phyloP scores from a whole-genome alignment of 2,329 filamentous ascomycete genomes.

The Chrysoporthe austroafricana region DNA sequence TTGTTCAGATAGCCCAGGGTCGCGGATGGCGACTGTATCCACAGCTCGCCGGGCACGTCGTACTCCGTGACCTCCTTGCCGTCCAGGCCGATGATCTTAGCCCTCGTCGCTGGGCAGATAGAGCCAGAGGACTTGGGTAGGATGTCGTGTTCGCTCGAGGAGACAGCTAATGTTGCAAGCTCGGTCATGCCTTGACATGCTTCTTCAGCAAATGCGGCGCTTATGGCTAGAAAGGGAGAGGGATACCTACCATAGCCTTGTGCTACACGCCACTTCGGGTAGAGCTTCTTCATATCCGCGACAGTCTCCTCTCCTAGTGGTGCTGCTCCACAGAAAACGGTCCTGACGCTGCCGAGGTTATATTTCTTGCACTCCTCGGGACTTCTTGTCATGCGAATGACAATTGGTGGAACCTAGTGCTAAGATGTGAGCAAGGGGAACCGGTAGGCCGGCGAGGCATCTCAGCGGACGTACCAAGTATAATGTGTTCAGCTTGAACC shows the following conservation, averaged over 20 bases:
- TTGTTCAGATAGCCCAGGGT: slow-evolving; percentile 88
- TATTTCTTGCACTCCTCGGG: slow-evolving; percentile 64
- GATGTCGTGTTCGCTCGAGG: slow-evolving; percentile 65
- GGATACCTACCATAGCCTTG: slow-evolving; percentile 70
- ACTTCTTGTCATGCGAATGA: slow-evolving; percentile 75
- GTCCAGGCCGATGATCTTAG: slow-evolving; percentile 68
- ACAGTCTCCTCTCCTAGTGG: slow-evolving; percentile 76
- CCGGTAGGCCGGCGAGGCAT: background rate
- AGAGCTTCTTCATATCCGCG: slow-evolving; percentile 62
- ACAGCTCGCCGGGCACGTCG: slow-evolving; percentile 77
- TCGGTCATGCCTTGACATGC: slow-evolving; percentile 70
- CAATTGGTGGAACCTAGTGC: slow-evolving; percentile 74
- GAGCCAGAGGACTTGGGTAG: slow-evolving; percentile 73
- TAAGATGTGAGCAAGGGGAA: slow-evolving; percentile 2
- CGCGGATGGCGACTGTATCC: slow-evolving; percentile 76
- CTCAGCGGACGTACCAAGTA: slow-evolving; percentile 56
- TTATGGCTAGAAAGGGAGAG: background rate
- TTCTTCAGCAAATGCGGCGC: background rate
- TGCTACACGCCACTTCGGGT: slow-evolving; percentile 64
- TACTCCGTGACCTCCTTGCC: slow-evolving; percentile 68
- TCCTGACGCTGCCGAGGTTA: slow-evolving; percentile 69
- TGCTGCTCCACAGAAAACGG: slow-evolving; percentile 76
- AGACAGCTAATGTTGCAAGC: slow-evolving; percentile 70
- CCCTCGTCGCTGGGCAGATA: slow-evolving; percentile 66
- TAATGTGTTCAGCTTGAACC: slow-evolving; percentile 67